Conservation (phyloP, 345 rosid genomes). For the Boechera stricta region DNA sequence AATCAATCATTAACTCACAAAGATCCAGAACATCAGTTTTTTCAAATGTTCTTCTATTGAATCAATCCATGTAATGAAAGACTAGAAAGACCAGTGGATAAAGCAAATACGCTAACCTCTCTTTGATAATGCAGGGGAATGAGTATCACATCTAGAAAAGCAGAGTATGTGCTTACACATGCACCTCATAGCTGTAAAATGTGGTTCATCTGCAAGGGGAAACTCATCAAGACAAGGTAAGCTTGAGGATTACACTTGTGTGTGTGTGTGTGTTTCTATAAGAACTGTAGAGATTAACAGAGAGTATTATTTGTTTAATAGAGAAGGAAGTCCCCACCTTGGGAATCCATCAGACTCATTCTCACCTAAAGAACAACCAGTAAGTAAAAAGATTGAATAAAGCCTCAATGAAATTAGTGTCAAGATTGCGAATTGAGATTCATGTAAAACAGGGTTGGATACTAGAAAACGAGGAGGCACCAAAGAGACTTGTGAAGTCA, state of each 20-base stretch:
- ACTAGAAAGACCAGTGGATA: not conserved
- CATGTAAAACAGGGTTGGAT: slow-evolving; percentile 5
- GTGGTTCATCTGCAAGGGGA: slow-evolving; percentile 75
- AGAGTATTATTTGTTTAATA: not conserved
- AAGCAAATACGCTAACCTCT: not conserved
- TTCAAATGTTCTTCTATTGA: not conserved
- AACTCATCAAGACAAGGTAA: slow-evolving; percentile 61
- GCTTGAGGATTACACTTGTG: slow-evolving; percentile 12
- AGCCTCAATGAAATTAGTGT: not conserved
- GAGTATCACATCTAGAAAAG: slow-evolving; percentile 75
- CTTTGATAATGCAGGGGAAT: slow-evolving; percentile 61
- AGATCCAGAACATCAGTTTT: not conserved
- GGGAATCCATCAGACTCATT: slow-evolving; percentile 22
- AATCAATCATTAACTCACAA: not conserved
- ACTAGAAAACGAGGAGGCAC: slow-evolving; percentile 17
- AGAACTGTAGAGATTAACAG: not conserved
- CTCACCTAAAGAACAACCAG: slow-evolving; percentile 8
- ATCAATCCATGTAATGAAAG: slow-evolving; percentile 35
- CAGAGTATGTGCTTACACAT: slow-evolving; percentile 53
- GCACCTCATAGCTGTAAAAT: slow-evolving; percentile 73
- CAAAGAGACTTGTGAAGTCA: not conserved
- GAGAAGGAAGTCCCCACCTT: slow-evolving; percentile 17
- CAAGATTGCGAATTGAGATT: slow-evolving; percentile 6
- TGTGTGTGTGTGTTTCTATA: not conserved
- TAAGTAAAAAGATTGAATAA: slow-evolving; percentile 28